Percentiles rank a stretch among this genome's conserved stretches.
Conservation (phyloP, 2,329 filamentous ascomycete species). For the Diaporthe capsici region DNA sequence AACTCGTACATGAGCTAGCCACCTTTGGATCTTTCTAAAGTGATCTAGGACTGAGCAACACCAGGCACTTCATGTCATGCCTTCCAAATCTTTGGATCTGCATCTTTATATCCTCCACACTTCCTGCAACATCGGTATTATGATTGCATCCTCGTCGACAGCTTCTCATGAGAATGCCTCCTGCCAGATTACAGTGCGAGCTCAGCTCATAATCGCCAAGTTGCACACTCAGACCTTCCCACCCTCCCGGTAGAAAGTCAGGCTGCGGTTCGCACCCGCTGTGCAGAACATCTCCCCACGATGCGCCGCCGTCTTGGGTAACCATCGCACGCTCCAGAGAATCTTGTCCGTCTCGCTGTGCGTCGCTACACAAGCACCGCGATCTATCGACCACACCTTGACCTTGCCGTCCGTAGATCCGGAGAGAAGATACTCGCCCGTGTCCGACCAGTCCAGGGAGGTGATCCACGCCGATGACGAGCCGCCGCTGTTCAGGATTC, state of each 20-base stretch:
- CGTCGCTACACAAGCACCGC: slow-evolving; percentile 87
- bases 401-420: slow-evolving; percentile 93
- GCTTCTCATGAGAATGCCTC: neutral
- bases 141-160: neutral
- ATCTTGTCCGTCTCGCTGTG: slow-evolving; percentile 91
- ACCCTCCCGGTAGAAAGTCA: slow-evolving; percentile 89
- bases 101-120: neutral
- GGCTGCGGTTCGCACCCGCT: slow-evolving; percentile 80
- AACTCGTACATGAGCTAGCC: neutral
- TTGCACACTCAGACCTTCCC: slow-evolving; percentile 30
- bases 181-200: slow-evolving; percentile 53
- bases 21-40: neutral
- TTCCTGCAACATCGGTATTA: neutral
- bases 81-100: neutral
- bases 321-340: slow-evolving; percentile 87
- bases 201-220: neutral
- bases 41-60: neutral
- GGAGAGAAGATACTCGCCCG: slow-evolving; percentile 90
- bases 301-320: slow-evolving; percentile 75
- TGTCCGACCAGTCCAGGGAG: slow-evolving; percentile 92
- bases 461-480: slow-evolving; percentile 91
- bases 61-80: neutral
- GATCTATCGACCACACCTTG: slow-evolving; percentile 95
- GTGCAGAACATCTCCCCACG: slow-evolving; percentile 82
- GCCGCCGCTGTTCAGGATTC: slow-evolving; percentile 73